Base-by-base conservation (phyloP, 1,139 yeast genomes). In the Debaryomyces fabryi region DNA sequence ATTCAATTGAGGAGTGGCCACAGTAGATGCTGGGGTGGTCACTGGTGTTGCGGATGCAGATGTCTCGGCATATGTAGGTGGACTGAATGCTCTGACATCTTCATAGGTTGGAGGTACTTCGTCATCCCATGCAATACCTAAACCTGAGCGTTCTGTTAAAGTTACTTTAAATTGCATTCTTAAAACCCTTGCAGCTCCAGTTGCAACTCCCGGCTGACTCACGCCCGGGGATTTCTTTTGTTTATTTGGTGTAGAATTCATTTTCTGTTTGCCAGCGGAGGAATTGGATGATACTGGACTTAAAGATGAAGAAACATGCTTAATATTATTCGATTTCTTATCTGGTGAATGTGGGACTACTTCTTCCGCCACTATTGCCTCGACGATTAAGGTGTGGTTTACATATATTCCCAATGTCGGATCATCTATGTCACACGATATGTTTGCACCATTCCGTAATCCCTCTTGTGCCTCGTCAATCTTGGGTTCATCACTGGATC, bases 71-170 rank as follows among this genome's bases (percentile, higher is more conserved):
- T 89, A 89, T 6, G 84, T 83, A 1, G 99, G 99, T 0, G 99
- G 98, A 40, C 95, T 83, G 41, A 88, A 73, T 0, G 95, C 82
- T 29, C 84, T 74, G 16, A 92, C 92, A 58, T 90, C 93, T 46
- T 83, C 90, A 61, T 95, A 93, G 20, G 90, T 88, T 1, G 99
- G 99, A 0, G 99, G 99, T 16, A 93, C 98, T 66, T 93, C 99
- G 63, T 92, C 98, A 67, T 93, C 98, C 99, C 99, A 93, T 0
- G 98, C 88, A 32, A 93, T 89, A 4, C 99, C 99, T 42, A 93
- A 75, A 0, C 99, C 99, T 0, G 96, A 86, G 49, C 98, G 76
- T 64, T 92, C 98, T 1, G 96, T 88, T 24, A 93, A 68, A 9
- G 76, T 76, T 15, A 93, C 61, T 56, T 87, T 86, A 67, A 93